Evolutionary conservation across 1,284 basidiomycete species (phyloP), one percentile per base, ranked within the genome.

Genomic region (Rhodotorula sp.): DNA sequence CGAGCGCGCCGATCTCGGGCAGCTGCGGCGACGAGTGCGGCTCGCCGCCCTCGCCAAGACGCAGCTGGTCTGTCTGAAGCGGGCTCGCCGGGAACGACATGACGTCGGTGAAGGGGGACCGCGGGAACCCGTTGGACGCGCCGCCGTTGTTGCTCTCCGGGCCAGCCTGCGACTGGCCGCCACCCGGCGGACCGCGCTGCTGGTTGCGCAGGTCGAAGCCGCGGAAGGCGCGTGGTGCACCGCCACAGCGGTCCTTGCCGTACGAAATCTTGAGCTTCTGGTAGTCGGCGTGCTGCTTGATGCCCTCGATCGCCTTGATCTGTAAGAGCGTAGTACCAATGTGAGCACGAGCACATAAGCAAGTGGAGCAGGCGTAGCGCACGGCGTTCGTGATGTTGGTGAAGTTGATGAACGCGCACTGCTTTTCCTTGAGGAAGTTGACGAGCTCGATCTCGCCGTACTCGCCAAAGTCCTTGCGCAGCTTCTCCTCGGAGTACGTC

Each of bases 341-440:
- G 46, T 61, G 9, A 66, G 59, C 19, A 19, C 13, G 5, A 13
- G n/a, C 8, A 16, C 9, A 12, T 3, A 54, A n/a, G 0, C 7
- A 49, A 46, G 13, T 8, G 14, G n/a, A 4, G 19, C 7, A 45
- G 10, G n/a, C n/a, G n/a, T n/a, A n/a, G n/a, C 25, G 44, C 13
- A 75, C 74, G 41, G 93, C 93, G 77, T 93, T 92, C 66, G 90
- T 88, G 77, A 97, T 89, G 82, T 93, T 93, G 61, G 89, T 90
- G 79, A 77, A 97, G 85, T 97, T 97, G 79, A 96, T 91, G 81
- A 96, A 97, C 48, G 91, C 92, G 79, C 92, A 95, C 82, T 93
- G 92, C 89, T 97, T 97, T 82, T 96, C 93, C 83, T 90, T 91
- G 78, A 97, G 85, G 83, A 92, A 93, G 83, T 97, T 97, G 82